Percentiles rank a stretch among this genome's conserved stretches.
Conservation (phyloP, 768 basidiomycete species). For the Suillus plorans region DNA sequence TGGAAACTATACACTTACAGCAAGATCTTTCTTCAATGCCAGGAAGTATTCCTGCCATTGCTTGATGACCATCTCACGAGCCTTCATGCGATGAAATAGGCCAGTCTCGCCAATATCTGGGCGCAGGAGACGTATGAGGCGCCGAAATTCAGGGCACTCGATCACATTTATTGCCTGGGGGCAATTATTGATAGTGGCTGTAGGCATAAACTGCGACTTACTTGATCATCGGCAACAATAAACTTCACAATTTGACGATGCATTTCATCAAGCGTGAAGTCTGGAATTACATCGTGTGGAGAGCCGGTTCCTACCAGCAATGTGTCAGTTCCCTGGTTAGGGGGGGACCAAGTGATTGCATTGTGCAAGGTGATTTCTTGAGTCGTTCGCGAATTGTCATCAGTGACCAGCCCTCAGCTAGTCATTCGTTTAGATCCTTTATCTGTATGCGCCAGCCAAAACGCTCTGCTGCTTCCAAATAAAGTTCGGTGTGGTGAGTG, state of each 20-base stretch:
- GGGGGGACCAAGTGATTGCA: neutral
- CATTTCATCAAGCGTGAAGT: too few species aligned
- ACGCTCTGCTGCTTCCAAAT: neutral
- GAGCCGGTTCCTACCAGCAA: neutral
- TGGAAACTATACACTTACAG: too few species aligned
- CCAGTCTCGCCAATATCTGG: too few species aligned
- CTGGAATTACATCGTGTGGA: too few species aligned
- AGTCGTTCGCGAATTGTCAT: neutral
- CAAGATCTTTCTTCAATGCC: too few species aligned
- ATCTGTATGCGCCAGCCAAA: neutral
- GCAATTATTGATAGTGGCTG: neutral
- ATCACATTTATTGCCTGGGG: slow-evolving; percentile 6
- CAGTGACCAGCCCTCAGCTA: neutral
- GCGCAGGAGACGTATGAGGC: too few species aligned
- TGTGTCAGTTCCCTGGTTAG: neutral
- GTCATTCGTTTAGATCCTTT: neutral
- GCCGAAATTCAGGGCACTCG: too few species aligned
- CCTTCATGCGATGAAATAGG: too few species aligned
- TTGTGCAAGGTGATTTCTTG: neutral
- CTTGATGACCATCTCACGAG: too few species aligned
- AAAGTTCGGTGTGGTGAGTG: neutral
- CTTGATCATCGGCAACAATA: too few species aligned
- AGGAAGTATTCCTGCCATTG: too few species aligned
- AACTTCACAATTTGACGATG: too few species aligned
- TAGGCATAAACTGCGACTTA: neutral